phyloP scores from a whole-genome alignment of 2,329 filamentous ascomycete genomes.

The Atkinsonella texensis region DNA sequence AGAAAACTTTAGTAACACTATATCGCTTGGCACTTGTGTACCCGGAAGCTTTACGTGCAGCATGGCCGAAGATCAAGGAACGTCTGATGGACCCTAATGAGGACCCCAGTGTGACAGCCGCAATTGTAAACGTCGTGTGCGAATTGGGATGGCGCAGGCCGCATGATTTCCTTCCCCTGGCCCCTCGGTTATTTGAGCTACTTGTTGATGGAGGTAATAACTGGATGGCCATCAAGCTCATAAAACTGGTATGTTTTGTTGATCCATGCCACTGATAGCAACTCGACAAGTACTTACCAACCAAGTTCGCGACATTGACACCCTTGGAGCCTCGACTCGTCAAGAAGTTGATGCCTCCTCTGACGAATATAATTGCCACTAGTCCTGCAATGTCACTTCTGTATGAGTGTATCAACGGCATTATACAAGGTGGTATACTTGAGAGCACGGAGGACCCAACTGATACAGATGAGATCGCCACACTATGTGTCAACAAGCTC shows the following conservation, averaged over 20 bases:
- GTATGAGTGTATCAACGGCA: constrained; percentile 97
- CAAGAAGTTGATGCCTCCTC: constrained; percentile 77
- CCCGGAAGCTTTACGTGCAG: constrained; percentile 79
- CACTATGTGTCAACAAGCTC: constrained; percentile 83
- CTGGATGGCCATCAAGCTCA: constrained; percentile 99
- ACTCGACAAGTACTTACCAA: constrained; percentile 11
- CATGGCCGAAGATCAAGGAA: constrained; percentile 97
- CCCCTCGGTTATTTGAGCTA: constrained; percentile 83
- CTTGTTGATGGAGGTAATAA: constrained; percentile 90
- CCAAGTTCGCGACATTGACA: constrained; percentile 82
- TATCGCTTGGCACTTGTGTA: constrained; percentile 94
- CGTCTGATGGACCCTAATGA: constrained; percentile 80
- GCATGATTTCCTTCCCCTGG: constrained; percentile 84
- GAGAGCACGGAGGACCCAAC: constrained; percentile 67
- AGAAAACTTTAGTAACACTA: constrained; percentile 91
- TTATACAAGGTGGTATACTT: constrained; percentile 91
- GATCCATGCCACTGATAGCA: not conserved
- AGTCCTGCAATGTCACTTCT: constrained; percentile 96
- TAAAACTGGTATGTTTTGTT: constrained; percentile 61
- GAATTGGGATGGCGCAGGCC: constrained; percentile 91
- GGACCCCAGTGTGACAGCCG: constrained; percentile 85
- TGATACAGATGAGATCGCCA: constrained; percentile 84
- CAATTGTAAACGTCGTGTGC: constrained; percentile 93
- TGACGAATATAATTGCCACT: constrained; percentile 87
- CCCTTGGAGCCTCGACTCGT: constrained; percentile 85